Evolutionary conservation across 2,329 filamentous ascomycete genomes (phyloP).

Genomic region (Fusarium albosuccineum): DNA sequence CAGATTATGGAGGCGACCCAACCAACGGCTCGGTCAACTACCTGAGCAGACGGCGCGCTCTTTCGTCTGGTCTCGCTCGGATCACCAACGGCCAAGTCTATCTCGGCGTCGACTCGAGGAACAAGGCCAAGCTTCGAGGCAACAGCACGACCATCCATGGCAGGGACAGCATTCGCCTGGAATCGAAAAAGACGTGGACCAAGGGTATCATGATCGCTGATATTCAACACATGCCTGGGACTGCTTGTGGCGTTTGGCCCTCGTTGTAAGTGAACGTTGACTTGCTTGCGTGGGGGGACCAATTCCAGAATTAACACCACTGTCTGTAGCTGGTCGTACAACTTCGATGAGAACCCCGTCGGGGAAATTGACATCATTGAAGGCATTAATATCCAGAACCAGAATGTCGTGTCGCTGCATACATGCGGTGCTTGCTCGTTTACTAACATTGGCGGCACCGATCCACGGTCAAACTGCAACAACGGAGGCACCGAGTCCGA

Average conservation of each 20-base stretch:
- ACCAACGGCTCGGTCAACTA: slow-evolving; percentile 77
- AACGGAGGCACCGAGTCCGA: slow-evolving; percentile 48
- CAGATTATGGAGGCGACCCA: slow-evolving; percentile 60
- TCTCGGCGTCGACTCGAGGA: too few relatives aligned
- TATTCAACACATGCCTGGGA: slow-evolving; percentile 38
- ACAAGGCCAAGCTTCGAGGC: slow-evolving; percentile 15
- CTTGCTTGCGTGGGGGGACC: too few relatives aligned
- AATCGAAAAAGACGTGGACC: slow-evolving; percentile 71
- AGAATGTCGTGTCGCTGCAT: slow-evolving; percentile 73
- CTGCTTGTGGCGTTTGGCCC: slow-evolving; percentile 37
- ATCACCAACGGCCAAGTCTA: too few relatives aligned
- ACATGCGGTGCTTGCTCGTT: slow-evolving; percentile 64
- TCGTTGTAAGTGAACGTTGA: slow-evolving; percentile 27
- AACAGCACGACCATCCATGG: slow-evolving; percentile 45
- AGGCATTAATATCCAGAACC: slow-evolving; percentile 71
- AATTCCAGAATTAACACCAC: too few relatives aligned
- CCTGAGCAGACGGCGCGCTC: slow-evolving; percentile 49
- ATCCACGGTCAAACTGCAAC: slow-evolving; percentile 62
- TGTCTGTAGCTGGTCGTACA: neutral
- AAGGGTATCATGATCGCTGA: slow-evolving; percentile 74
- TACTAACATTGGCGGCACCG: slow-evolving; percentile 56
- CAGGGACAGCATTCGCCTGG: slow-evolving; percentile 72
- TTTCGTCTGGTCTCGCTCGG: slow-evolving; percentile 46
- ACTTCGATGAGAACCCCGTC: slow-evolving; percentile 27
- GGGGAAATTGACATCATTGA: slow-evolving; percentile 83